These are phyloP conservation scores for Sesbania bispinosa DNA, from an alignment of 306 rosid genomes.

Conservation along the genomic window DNA sequence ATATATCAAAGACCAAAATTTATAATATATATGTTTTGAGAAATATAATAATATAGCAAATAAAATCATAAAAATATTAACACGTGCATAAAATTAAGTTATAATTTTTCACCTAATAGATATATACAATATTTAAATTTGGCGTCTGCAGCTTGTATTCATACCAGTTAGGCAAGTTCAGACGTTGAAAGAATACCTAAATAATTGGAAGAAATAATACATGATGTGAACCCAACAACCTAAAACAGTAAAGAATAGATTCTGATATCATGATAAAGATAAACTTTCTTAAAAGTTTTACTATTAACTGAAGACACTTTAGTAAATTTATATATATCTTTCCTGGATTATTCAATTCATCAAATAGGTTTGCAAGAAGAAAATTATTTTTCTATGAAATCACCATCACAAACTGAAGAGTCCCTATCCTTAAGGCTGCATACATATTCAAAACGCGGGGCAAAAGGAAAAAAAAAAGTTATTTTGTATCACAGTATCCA, in stretches of 20 bases:
- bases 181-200: slow-evolving; percentile 17
- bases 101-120: background rate
- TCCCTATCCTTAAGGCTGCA: background rate
- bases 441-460: background rate
- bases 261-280: background rate
- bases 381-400: too few species aligned
- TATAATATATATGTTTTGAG: background rate
- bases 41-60: background rate
- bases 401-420: too few species aligned
- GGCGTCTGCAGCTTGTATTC: background rate
- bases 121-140: background rate
- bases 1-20: too few species aligned
- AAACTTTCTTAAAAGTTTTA: too few species aligned
- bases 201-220: background rate
- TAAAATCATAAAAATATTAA: background rate
- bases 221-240: slow-evolving; percentile 17
- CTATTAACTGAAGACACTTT: too few species aligned
- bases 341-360: too few species aligned
- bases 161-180: slow-evolving; percentile 20
- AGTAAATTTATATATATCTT: too few species aligned
- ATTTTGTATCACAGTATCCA: background rate
- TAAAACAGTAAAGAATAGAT: background rate
- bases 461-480: background rate
- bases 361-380: too few species aligned
- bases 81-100: slow-evolving; percentile 2